Percentiles rank a stretch among this genome's conserved stretches.
These are phyloP conservation scores for Asterochloris erici DNA, from an alignment of 139 green algal species.

Conservation along the genomic window DNA sequence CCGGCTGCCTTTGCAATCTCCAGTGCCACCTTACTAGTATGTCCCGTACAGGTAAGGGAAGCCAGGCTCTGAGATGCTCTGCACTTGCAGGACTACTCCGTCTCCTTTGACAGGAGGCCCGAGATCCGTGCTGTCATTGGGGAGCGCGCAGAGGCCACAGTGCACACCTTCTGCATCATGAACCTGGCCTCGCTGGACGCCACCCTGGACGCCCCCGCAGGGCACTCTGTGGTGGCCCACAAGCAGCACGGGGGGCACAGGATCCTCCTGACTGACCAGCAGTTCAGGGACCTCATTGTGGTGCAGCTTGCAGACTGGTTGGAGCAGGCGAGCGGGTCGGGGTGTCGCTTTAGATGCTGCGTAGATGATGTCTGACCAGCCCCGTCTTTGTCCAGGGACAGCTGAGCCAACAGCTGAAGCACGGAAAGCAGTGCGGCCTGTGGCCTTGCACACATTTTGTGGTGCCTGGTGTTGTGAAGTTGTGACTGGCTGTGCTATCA, in stretches of 20 bases:
- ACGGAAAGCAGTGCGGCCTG: neutral
- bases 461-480: neutral
- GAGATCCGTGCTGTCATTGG: conserved; percentile 19
- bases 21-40: neutral
- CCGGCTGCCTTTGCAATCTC: neutral
- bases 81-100: conserved; percentile 16
- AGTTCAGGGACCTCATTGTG: conserved; percentile 22
- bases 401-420: neutral
- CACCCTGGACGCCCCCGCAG: conserved; percentile 4
- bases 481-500: neutral
- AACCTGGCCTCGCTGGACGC: conserved; percentile 15
- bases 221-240: conserved; percentile 7
- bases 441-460: neutral
- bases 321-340: neutral
- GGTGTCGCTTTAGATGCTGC: too few species aligned
- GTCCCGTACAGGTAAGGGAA: neutral
- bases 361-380: too few species aligned
- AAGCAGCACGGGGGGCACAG: conserved; percentile 7
- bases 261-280: conserved; percentile 19
- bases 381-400: too few species aligned
- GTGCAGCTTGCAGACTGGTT: conserved; percentile 28
- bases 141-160: conserved; percentile 12
- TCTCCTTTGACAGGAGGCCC: neutral
- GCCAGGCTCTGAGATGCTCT: neutral
- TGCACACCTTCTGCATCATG: conserved; percentile 22